Evolutionary conservation across 2,329 filamentous ascomycete genomes (phyloP), one percentile per base, ranked within the genome.

Genomic region (Orbilia blumenaviensis): DNA sequence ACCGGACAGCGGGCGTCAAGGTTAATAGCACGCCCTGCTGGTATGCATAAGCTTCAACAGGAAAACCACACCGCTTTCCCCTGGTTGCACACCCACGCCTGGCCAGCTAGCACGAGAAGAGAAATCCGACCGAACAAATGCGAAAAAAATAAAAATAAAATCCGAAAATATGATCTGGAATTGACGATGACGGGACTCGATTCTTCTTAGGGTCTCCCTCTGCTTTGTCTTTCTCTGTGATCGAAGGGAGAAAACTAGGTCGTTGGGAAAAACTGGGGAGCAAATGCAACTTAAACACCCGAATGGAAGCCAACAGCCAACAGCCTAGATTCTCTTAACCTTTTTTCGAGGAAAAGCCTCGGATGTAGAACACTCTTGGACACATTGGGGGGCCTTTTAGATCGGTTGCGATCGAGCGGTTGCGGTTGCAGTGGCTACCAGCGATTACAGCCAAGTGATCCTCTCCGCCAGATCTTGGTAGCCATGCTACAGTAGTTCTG

Each of bases 21-120:
- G 52, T 56, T 38, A 56, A 56, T 56, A 25, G 52, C 52, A 44
- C 18, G 14, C 60, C 50, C 27, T n/a, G 56, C 46, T 56, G 71
- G 71, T 66, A 68, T 75, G 71, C 71, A 75, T 58, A 64, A 68
- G 63, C 38, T 54, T 54, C 14, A 27, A 29, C 18, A 4, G 23
- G 14, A 27, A 25, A 50, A 50, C 27, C 48, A 34, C n/a, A n/a
- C n/a, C n/a, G n/a, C n/a, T n/a, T 18, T 44, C 44, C 46, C 36
- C 21, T 56, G 67, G 66, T 63, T 34, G 67, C 67, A 64, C 60
- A 42, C 38, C 44, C 23, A 8, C 14, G 25, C 21, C n/a, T 42
- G 38, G 9, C n/a, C 12, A 12, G 29, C 44, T 62, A 52, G 64
- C 38, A 58, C 32, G 23, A 34, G 58, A 72, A 50, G 50, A 58